phyloP scores from a whole-genome alignment of 768 basidiomycete genomes.

The Suillus americanus region DNA sequence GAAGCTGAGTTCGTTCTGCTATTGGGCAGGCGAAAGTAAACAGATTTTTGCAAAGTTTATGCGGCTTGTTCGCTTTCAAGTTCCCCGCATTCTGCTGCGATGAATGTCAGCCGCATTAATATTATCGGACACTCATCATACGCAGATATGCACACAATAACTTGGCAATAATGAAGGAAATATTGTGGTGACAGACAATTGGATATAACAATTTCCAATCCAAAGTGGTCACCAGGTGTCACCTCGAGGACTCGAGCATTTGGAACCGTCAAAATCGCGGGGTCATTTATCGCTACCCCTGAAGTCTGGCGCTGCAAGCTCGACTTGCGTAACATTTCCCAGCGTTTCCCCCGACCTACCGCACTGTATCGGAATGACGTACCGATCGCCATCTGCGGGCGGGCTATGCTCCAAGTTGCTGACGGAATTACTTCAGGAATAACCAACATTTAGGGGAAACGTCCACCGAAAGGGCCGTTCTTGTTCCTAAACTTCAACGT shows the following conservation, averaged over 20 bases:
- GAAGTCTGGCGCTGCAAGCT: not conserved
- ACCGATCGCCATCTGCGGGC: not conserved
- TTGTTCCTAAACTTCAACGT: not conserved
- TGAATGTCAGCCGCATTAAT: not conserved
- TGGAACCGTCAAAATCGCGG: not conserved
- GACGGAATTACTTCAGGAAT: not conserved
- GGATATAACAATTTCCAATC: not conserved
- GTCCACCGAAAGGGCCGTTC: not conserved
- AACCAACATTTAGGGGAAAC: not conserved
- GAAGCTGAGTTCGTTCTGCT: not conserved
- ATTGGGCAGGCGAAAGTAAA: not conserved
- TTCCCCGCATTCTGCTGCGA: constrained; percentile 1
- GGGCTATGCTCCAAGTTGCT: not conserved
- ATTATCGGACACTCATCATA: not conserved
- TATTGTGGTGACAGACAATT: not conserved
- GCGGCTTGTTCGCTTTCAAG: not conserved
- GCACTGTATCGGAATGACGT: not conserved
- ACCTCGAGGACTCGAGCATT: not conserved
- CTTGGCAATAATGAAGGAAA: not conserved
- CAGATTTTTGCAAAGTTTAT: not conserved
- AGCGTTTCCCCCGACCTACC: constrained; percentile 2
- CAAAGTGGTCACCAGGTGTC: not conserved
- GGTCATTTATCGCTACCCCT: not conserved
- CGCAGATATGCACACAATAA: not conserved
- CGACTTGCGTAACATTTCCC: not conserved